Evolutionary conservation across 148 eudicot genomes (phyloP).

Genomic region (Rhododendron molle): DNA sequence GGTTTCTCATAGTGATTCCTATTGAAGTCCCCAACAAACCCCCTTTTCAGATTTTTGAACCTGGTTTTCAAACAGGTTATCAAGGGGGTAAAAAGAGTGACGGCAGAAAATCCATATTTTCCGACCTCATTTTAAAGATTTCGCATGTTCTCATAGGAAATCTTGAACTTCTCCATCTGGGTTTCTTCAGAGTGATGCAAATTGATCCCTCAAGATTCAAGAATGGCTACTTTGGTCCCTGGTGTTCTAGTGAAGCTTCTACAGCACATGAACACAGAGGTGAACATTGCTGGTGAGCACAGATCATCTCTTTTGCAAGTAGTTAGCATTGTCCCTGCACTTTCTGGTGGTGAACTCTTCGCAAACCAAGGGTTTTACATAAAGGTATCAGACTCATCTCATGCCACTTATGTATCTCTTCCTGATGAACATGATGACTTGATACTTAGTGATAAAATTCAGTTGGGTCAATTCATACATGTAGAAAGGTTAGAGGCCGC

Average conservation of each 20-base stretch:
- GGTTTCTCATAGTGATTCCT: background rate
- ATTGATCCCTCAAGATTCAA: conserved; percentile 29
- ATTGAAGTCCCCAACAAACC: background rate
- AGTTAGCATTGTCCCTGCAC: conserved; percentile 84
- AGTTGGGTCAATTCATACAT: conserved; percentile 86
- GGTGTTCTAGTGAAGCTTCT: conserved; percentile 79
- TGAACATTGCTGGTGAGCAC: conserved; percentile 82
- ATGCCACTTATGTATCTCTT: conserved; percentile 87
- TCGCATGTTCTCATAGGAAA: background rate
- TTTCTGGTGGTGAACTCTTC: conserved; percentile 82
- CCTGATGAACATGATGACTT: conserved; percentile 89
- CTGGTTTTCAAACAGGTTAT: background rate
- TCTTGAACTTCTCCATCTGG: conserved; percentile 14
- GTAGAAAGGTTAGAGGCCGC: conserved; percentile 75
- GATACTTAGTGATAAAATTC: conserved; percentile 78
- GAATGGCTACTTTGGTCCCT: conserved; percentile 83
- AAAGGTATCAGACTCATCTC: conserved; percentile 95
- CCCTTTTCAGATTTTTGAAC: background rate
- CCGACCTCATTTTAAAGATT: background rate
- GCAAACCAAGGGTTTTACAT: conserved; percentile 83
- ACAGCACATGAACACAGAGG: conserved; percentile 86
- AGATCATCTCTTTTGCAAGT: conserved; percentile 83
- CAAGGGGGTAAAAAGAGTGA: background rate
- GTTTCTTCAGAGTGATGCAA: conserved; percentile 40
- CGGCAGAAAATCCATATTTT: background rate